Conservation (phyloP, 2,329 filamentous ascomycete genomes). For the Byssochlamys sp. region DNA sequence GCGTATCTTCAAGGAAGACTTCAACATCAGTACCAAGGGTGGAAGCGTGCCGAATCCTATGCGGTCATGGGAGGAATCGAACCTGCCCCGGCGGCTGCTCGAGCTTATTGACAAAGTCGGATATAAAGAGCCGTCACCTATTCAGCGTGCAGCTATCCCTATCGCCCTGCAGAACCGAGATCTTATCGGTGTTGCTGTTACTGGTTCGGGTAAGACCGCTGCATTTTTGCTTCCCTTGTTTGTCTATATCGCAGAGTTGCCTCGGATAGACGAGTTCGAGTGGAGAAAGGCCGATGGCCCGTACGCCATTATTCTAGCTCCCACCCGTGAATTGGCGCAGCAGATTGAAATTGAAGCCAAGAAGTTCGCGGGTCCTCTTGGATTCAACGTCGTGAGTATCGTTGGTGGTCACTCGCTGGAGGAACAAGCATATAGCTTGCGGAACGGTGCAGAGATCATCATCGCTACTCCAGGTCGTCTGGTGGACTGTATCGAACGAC, state of each 20-base stretch:
- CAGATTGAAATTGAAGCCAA: conserved; percentile 90
- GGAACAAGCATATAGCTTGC: conserved; percentile 80
- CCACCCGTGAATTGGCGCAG: conserved; percentile 91
- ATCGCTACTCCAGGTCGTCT: conserved; percentile 97
- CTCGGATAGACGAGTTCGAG: conserved; percentile 70
- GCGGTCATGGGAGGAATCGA: conserved; percentile 84
- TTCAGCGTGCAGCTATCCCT: conserved; percentile 89
- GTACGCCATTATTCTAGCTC: conserved; percentile 92
- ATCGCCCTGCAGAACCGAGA: conserved; percentile 87
- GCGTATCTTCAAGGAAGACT: conserved; percentile 99
- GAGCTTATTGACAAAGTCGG: conserved; percentile 76
- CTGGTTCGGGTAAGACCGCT: conserved; percentile 95
- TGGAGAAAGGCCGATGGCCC: conserved; percentile 86
- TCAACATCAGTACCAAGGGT: conserved; percentile 90
- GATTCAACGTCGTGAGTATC: conserved; percentile 90
- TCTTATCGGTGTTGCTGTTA: conserved; percentile 95
- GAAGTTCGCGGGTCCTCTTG: conserved; percentile 82
- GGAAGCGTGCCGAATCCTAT: conserved; percentile 89
- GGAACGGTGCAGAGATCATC: conserved; percentile 91
- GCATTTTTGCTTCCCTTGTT: conserved; percentile 85
- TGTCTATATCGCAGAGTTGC: conserved; percentile 86
- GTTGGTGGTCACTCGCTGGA: conserved; percentile 95
- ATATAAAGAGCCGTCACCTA: conserved; percentile 81
- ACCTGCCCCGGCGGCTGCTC: conserved; percentile 64
- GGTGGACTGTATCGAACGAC: conserved; percentile 89